phyloP scores from a whole-genome alignment of 306 rosid species.

The Cajanus cajan region DNA sequence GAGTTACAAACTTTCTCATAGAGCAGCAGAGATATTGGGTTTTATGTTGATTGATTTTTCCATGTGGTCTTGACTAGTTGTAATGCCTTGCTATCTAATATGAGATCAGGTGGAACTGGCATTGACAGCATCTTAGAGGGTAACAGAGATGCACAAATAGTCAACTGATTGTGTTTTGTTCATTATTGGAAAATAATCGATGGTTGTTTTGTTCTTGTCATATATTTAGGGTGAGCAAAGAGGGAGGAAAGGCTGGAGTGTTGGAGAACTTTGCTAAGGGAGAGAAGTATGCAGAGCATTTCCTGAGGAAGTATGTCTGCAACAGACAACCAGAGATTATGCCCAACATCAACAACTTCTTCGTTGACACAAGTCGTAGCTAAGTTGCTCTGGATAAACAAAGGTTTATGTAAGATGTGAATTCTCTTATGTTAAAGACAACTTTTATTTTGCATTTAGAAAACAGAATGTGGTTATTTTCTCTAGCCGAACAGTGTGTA shows the following conservation, averaged over 20 bases:
- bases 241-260: slow-evolving; percentile 80
- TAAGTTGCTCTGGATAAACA: slow-evolving; percentile 38
- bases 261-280: slow-evolving; percentile 80
- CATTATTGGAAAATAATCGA: background rate
- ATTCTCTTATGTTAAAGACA: background rate
- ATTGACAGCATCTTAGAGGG: too few relatives aligned
- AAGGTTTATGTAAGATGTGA: background rate
- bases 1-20: too few relatives aligned
- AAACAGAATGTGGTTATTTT: slow-evolving; percentile 25
- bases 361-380: slow-evolving; percentile 60
- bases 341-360: slow-evolving; percentile 75
- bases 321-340: slow-evolving; percentile 74
- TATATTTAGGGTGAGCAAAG: slow-evolving; percentile 68
- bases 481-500: slow-evolving; percentile 17
- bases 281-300: slow-evolving; percentile 73
- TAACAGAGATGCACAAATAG: too few relatives aligned
- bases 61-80: too few relatives aligned
- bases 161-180: too few relatives aligned
- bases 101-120: too few relatives aligned
- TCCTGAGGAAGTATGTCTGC: slow-evolving; percentile 65
- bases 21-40: too few relatives aligned
- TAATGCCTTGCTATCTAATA: too few relatives aligned
- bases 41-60: too few relatives aligned
- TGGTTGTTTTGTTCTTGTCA: background rate
- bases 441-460: background rate